These are phyloP conservation scores for Thraustochytrium striatum DNA, from an alignment of 352 stramenopile genomes.

Conservation along the genomic window DNA sequence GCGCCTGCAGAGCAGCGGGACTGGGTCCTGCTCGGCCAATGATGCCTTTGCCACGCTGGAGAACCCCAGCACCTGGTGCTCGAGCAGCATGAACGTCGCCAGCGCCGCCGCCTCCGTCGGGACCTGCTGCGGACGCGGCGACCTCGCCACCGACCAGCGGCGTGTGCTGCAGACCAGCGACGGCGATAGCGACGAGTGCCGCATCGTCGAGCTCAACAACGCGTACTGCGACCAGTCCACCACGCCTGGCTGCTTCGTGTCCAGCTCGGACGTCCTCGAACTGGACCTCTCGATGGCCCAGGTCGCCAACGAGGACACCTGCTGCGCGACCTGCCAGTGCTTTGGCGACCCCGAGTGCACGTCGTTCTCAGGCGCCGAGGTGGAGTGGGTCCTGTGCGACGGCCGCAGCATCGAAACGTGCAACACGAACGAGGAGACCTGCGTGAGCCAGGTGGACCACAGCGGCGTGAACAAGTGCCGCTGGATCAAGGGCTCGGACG, in stretches of 20 bases:
- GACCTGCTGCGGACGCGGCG: no score
- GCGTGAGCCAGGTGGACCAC: constrained; percentile 31
- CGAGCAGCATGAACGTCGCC: no score
- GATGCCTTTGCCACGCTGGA: no score
- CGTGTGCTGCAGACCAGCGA: no score
- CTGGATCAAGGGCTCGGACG: constrained; percentile 32
- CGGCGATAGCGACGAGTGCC: no score
- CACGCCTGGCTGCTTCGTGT: background rate
- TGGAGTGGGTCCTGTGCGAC: constrained; percentile 34
- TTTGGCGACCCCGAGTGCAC: constrained; percentile 29
- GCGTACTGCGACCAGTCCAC: background rate
- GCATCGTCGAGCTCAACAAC: background rate
- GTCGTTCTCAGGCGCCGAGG: constrained; percentile 17
- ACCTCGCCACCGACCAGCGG: no score
- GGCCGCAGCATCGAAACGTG: constrained; percentile 21
- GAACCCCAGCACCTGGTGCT: no score
- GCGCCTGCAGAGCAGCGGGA: no score
- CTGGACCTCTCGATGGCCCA: background rate
- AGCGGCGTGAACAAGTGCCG: constrained; percentile 39
- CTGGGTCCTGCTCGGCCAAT: no score
- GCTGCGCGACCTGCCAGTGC: constrained; percentile 44
- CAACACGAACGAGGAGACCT: constrained; percentile 36
- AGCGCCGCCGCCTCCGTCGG: no score
- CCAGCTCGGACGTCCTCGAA: background rate
- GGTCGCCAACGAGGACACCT: constrained; percentile 7